These are phyloP conservation scores for Lasiosphaeria ovina DNA, from an alignment of 495 filamentous ascomycete genomes.

Conservation along the genomic window DNA sequence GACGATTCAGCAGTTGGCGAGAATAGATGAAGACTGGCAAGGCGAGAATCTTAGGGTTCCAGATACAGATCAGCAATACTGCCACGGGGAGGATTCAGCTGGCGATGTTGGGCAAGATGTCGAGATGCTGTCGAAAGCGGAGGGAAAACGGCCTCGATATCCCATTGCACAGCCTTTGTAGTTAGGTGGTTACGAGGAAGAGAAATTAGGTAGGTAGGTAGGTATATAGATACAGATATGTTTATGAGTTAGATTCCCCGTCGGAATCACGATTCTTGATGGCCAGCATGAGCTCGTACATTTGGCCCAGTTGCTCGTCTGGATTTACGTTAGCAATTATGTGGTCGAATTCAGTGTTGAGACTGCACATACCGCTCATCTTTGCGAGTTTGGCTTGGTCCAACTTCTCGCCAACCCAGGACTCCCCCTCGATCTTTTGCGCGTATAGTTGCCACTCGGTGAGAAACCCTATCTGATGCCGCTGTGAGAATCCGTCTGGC, in stretches of 20 bases:
- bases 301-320: slow-evolving; percentile 92
- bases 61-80: too few relatives aligned
- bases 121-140: too few relatives aligned
- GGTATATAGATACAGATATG: not conserved
- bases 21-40: too few relatives aligned
- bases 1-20: too few relatives aligned
- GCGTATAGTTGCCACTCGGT: slow-evolving; percentile 96
- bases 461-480: slow-evolving; percentile 79
- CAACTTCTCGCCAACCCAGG: slow-evolving; percentile 75
- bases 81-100: too few relatives aligned
- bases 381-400: slow-evolving; percentile 79
- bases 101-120: too few relatives aligned
- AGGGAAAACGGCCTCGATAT: too few relatives aligned
- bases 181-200: not conserved
- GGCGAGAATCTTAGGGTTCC: too few relatives aligned
- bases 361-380: slow-evolving; percentile 76
- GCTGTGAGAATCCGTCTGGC: too few relatives aligned
- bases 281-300: slow-evolving; percentile 90
- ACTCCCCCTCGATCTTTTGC: slow-evolving; percentile 81
- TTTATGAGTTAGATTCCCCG: slow-evolving; percentile 7
- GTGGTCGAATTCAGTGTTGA: not conserved
- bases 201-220: not conserved
- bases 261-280: slow-evolving; percentile 62
- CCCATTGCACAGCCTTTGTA: not conserved
- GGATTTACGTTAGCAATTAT: slow-evolving; percentile 6